A percentile compares a stretch with the other conserved stretches of the same genome.
Conservation (phyloP, 2,329 filamentous ascomycete species). For the Colletotrichum cuscutae region DNA sequence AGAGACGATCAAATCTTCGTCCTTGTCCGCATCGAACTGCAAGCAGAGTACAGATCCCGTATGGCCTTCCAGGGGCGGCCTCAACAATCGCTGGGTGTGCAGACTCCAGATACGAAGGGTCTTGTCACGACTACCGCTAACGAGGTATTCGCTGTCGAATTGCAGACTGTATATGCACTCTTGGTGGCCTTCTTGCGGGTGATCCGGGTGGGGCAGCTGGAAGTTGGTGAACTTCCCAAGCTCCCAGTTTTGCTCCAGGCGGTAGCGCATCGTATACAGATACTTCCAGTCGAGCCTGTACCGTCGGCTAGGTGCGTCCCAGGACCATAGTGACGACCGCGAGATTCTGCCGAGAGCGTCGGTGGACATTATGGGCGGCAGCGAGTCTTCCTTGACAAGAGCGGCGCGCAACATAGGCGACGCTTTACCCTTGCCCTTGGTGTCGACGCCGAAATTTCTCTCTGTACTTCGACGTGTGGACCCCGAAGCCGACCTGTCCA, state of each 20-base stretch:
- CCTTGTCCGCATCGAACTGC: slow-evolving; percentile 89
- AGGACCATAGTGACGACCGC: slow-evolving; percentile 61
- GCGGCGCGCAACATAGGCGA: slow-evolving; percentile 26
- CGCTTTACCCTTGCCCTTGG: slow-evolving; percentile 43
- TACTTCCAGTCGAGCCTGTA: slow-evolving; percentile 91
- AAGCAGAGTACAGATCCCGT: slow-evolving; percentile 89
- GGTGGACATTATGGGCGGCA: slow-evolving; percentile 42
- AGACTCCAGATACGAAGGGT: slow-evolving; percentile 93
- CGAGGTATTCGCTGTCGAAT: slow-evolving; percentile 84
- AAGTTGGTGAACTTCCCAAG: slow-evolving; percentile 85
- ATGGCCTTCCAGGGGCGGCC: slow-evolving; percentile 81
- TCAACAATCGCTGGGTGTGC: slow-evolving; percentile 79
- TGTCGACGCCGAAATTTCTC: slow-evolving; percentile 45
- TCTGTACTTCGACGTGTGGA: slow-evolving; percentile 40
- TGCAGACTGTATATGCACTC: slow-evolving; percentile 98
- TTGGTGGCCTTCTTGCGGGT: slow-evolving; percentile 83
- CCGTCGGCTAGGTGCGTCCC: slow-evolving; percentile 56
- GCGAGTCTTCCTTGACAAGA: slow-evolving; percentile 41
- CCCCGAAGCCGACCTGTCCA: slow-evolving; percentile 47
- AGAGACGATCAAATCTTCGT: slow-evolving; percentile 93
- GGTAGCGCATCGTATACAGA: slow-evolving; percentile 86
- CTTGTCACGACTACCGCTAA: slow-evolving; percentile 91
- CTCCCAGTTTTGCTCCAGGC: slow-evolving; percentile 92
- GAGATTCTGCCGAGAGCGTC: slow-evolving; percentile 46
- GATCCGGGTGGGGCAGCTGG: slow-evolving; percentile 85